A percentile compares a stretch with the other conserved stretches of the same genome.
Evolutionary conservation across 2,329 filamentous ascomycete genomes (phyloP).

Genomic region (Rugonectria rugulosa): DNA sequence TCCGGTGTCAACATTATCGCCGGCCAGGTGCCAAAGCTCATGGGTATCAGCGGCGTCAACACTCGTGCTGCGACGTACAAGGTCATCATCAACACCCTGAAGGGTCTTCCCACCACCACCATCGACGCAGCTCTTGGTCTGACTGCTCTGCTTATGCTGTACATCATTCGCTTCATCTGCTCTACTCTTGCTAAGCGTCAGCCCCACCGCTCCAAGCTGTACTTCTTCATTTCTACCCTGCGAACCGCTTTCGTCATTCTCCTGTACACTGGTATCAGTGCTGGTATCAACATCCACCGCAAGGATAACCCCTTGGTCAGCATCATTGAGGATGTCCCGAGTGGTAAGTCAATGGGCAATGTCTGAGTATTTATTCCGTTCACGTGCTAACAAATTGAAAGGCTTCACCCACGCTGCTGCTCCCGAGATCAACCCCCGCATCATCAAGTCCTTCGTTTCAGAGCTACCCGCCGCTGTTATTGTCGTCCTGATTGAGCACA

Average conservation of each 20-base stretch:
- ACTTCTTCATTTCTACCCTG: slow-evolving; percentile 81
- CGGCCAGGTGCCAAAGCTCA: slow-evolving; percentile 58
- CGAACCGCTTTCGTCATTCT: slow-evolving; percentile 83
- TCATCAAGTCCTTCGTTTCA: slow-evolving; percentile 69
- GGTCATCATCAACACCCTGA: slow-evolving; percentile 61
- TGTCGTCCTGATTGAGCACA: slow-evolving; percentile 81
- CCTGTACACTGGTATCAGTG: slow-evolving; percentile 81
- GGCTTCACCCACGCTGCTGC: slow-evolving; percentile 76
- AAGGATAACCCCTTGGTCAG: slow-evolving; percentile 65
- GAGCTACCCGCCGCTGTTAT: slow-evolving; percentile 79
- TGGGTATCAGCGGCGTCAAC: slow-evolving; percentile 59
- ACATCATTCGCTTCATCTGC: slow-evolving; percentile 70
- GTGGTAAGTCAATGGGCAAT: slow-evolving; percentile 56
- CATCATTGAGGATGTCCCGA: slow-evolving; percentile 73
- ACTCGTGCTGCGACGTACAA: slow-evolving; percentile 57
- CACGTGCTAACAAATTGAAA: slow-evolving; percentile 30
- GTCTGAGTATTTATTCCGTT: neutral
- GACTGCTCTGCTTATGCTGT: slow-evolving; percentile 72
- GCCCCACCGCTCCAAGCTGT: slow-evolving; percentile 71
- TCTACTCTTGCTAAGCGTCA: slow-evolving; percentile 70
- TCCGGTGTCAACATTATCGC: slow-evolving; percentile 59
- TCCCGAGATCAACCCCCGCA: slow-evolving; percentile 64
- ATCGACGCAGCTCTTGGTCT: slow-evolving; percentile 79
- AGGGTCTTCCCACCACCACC: slow-evolving; percentile 55
- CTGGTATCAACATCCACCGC: slow-evolving; percentile 70